Conservation (phyloP, 768 basidiomycete genomes). For the Leucocoprinus sp. region DNA sequence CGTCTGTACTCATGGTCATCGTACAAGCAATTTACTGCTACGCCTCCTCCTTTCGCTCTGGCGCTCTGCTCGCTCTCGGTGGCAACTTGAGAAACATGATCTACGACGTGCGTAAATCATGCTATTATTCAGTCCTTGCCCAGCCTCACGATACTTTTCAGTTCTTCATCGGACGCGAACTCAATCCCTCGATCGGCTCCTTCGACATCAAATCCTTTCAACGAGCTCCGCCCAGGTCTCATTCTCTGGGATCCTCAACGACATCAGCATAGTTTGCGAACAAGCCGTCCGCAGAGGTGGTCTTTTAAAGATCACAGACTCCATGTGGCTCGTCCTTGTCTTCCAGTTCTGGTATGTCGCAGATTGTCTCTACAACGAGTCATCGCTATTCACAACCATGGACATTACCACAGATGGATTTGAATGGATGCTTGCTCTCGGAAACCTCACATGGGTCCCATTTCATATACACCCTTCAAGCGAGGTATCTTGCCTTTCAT, state of each 20-base stretch:
- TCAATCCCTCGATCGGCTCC: constrained; percentile 83
- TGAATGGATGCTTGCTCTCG: constrained; percentile 95
- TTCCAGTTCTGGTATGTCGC: constrained; percentile 86
- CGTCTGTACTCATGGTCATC: constrained; percentile 69
- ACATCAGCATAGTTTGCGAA: constrained; percentile 86
- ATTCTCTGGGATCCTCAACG: constrained; percentile 88
- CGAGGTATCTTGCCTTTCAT: constrained; percentile 89
- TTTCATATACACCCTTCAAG: constrained; percentile 91
- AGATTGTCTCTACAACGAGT: constrained; percentile 89
- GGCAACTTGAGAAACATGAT: constrained; percentile 83
- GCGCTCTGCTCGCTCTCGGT: constrained; percentile 78
- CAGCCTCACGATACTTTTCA: constrained; percentile 21
- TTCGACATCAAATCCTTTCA: constrained; percentile 62
- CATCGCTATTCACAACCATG: constrained; percentile 90
- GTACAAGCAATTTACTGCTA: constrained; percentile 71
- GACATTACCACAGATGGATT: constrained; percentile 98
- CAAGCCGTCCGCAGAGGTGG: constrained; percentile 81
- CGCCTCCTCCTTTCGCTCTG: constrained; percentile 54
- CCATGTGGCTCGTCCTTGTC: constrained; percentile 80
- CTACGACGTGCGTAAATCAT: constrained; percentile 70
- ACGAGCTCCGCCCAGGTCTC: constrained; percentile 83
- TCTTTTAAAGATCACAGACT: constrained; percentile 64
- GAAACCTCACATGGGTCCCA: constrained; percentile 90
- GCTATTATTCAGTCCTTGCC: background rate
- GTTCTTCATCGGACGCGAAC: constrained; percentile 92